phyloP scores from a whole-genome alignment of 2,329 filamentous ascomycete species.

The Diaporthe ilicicola region DNA sequence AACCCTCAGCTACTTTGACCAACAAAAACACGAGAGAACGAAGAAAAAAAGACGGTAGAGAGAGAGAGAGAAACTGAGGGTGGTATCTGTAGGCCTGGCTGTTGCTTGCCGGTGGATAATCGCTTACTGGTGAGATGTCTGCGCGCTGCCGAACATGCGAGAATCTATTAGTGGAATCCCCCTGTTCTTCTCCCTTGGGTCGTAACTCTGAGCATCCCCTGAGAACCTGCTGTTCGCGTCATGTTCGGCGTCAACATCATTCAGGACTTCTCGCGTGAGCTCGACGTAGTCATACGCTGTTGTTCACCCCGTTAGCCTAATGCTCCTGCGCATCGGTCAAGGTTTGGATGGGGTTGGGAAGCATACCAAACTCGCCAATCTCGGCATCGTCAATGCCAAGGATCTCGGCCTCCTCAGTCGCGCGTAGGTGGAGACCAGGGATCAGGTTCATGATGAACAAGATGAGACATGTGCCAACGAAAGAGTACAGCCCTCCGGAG shows the following conservation, averaged over 20 bases:
- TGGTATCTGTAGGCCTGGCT: slow-evolving; percentile 2
- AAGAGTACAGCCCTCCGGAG: slow-evolving; percentile 79
- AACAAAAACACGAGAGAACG: background rate
- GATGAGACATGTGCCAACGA: slow-evolving; percentile 79
- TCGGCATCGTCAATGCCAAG: slow-evolving; percentile 89
- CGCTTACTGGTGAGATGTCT: slow-evolving; percentile 32
- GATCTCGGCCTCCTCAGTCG: slow-evolving; percentile 79
- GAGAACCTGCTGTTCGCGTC: slow-evolving; percentile 42
- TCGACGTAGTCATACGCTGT: slow-evolving; percentile 91
- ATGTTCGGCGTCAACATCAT: slow-evolving; percentile 35
- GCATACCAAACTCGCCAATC: slow-evolving; percentile 77
- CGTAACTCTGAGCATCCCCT: slow-evolving; percentile 31
- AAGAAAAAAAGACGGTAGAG: background rate
- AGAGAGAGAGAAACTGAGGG: background rate
- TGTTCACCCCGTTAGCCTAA: background rate
- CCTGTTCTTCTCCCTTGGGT: slow-evolving; percentile 56
- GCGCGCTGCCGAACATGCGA: slow-evolving; percentile 46
- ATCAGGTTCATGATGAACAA: slow-evolving; percentile 83
- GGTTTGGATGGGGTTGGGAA: no score
- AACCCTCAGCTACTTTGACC: slow-evolving; percentile 19
- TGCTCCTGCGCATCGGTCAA: background rate
- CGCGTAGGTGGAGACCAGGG: slow-evolving; percentile 78
- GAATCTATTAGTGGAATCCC: slow-evolving; percentile 57
- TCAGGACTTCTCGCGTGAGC: slow-evolving; percentile 72
- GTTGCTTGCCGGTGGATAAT: slow-evolving; percentile 5